Evolutionary conservation across 2,329 filamentous ascomycete species (phyloP).

Genomic region (Intubia oerlemansii): DNA sequence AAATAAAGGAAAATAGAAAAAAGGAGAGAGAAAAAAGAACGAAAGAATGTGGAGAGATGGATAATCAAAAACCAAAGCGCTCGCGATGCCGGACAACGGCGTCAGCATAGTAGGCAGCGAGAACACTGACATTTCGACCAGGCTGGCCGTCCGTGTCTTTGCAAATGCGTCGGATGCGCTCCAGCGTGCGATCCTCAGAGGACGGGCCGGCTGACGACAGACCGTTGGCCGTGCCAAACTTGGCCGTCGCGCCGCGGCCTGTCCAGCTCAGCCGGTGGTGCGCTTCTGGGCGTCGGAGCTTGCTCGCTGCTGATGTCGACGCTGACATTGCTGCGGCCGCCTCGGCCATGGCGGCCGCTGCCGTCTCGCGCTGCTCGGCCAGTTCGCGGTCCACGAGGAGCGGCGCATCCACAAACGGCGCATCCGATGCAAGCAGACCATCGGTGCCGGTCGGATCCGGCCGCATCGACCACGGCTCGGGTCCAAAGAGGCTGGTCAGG

Average conservation of each 20-base stretch:
- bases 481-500: conserved; percentile 15
- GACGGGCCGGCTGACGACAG: too few species aligned
- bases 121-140: conserved; percentile 14
- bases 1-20: too few species aligned
- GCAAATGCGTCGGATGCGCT: conserved; percentile 14
- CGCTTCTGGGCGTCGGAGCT: conserved; percentile 6
- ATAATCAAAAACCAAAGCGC: conserved; percentile 2
- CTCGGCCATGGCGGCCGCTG: conserved; percentile 13
- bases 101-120: conserved; percentile 10
- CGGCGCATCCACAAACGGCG: conserved; percentile 13
- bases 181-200: too few species aligned
- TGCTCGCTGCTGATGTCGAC: conserved; percentile 6
- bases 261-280: conserved; percentile 19
- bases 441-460: conserved; percentile 3
- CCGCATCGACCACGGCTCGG: conserved; percentile 10
- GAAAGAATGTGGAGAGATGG: too few species aligned
- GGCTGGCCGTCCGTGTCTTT: conserved; percentile 13
- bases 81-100: conserved; percentile 5
- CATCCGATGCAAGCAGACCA: conserved; percentile 5
- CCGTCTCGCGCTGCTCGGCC: conserved; percentile 20
- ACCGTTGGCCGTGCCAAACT: conserved; percentile 6
- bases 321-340: too few species aligned
- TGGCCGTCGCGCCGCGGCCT: conserved; percentile 15
- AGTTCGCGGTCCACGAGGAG: conserved; percentile 18
- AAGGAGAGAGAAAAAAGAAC: too few species aligned